Evolutionary conservation across 768 basidiomycete species (phyloP).

Genomic region (Imleria badia): DNA sequence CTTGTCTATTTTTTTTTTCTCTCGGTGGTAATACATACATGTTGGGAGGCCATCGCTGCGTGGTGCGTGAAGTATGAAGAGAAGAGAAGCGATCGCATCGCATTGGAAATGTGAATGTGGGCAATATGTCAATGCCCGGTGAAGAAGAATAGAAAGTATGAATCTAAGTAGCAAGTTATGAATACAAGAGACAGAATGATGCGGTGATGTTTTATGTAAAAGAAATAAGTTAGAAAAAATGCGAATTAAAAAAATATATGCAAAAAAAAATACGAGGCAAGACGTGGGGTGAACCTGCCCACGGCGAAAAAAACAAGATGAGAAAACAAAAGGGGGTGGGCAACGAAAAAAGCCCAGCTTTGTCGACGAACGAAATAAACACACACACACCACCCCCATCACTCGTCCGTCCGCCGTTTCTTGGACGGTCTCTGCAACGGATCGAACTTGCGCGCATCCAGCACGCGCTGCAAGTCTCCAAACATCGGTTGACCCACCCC

Average conservation of each 20-base stretch:
- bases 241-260: not conserved
- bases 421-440: conserved; percentile 21
- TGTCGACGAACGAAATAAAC: not conserved
- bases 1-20: not conserved
- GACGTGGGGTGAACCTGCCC: not conserved
- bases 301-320: not conserved
- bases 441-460: conserved; percentile 31
- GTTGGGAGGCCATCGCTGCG: not conserved
- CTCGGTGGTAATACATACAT: not conserved
- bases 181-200: not conserved
- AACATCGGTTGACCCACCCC: conserved; percentile 33
- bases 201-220: conserved; percentile 6
- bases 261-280: not conserved
- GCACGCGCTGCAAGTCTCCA: conserved; percentile 25
- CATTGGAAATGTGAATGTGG: not conserved
- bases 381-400: not conserved
- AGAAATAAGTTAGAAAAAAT: conserved; percentile 17
- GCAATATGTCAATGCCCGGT: not conserved
- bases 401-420: conserved; percentile 33
- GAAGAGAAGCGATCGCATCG: not conserved
- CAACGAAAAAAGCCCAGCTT: not conserved
- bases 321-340: too few relatives aligned
- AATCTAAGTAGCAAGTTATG: too few relatives aligned
- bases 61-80: not conserved
- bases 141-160: too few relatives aligned